Conservation (phyloP, 768 basidiomycete species). For the Mycena epipterygia region DNA sequence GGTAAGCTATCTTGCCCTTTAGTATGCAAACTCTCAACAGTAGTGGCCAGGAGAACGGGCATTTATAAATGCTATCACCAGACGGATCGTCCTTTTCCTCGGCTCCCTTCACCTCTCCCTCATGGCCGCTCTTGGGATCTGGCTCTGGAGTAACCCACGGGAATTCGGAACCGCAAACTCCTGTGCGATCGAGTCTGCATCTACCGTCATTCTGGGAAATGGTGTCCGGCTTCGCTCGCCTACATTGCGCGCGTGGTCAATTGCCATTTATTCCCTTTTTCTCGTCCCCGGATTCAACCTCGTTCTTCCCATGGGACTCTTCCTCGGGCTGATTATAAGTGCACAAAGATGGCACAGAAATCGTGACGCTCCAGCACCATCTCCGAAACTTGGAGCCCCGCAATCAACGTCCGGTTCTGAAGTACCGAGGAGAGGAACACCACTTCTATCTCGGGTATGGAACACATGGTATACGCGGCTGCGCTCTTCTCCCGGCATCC, state of each 20-base stretch:
- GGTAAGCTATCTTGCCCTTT: neutral
- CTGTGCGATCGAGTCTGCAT: neutral
- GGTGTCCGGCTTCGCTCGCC: neutral
- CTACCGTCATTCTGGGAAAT: neutral
- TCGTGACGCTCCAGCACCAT: neutral
- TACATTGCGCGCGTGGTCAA: neutral
- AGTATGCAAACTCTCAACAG: neutral
- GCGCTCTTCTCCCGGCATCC: neutral
- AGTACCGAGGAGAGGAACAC: no score
- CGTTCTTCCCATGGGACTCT: neutral
- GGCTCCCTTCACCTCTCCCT: conserved; percentile 12
- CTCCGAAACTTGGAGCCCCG: no score
- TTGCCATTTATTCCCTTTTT: neutral
- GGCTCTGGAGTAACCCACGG: conserved; percentile 20
- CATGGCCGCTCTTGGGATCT: conserved; percentile 19
- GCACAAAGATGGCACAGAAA: neutral
- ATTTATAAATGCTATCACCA: neutral
- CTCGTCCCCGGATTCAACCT: conserved; percentile 15
- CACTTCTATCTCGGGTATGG: neutral
- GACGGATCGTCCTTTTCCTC: neutral
- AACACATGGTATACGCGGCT: neutral
- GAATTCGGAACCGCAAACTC: neutral
- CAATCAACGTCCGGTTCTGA: no score
- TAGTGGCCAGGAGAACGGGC: neutral
- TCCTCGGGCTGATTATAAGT: neutral